A percentile compares a stretch with the other conserved stretches of the same genome.
Evolutionary conservation across 2,329 filamentous ascomycete genomes (phyloP).

Genomic region (Paecilomyces sp.): DNA sequence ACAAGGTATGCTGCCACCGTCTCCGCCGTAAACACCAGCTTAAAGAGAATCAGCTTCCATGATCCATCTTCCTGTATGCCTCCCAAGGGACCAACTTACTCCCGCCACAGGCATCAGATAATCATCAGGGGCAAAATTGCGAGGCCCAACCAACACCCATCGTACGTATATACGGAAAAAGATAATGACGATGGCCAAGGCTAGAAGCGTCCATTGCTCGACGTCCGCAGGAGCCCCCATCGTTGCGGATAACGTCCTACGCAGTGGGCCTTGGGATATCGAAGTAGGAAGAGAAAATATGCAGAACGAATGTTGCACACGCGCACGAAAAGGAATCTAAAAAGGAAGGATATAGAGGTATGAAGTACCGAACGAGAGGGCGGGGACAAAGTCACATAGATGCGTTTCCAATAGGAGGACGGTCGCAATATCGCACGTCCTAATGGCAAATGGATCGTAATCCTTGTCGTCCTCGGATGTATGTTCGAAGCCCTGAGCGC

Average conservation of each 20-base stretch:
- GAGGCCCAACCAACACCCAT: constrained; percentile 36
- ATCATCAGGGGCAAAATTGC: constrained; percentile 46
- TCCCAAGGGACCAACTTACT: constrained; percentile 24
- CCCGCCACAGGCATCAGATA: constrained; percentile 48
- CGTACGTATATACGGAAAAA: constrained; percentile 43
- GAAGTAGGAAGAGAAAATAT: not conserved
- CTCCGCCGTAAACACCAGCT: constrained; percentile 44
- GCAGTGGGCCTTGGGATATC: not conserved
- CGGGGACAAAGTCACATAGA: not conserved
- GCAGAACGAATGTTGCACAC: not conserved
- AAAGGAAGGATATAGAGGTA: not conserved
- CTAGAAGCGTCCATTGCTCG: constrained; percentile 45
- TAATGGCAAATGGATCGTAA: not conserved
- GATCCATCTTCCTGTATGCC: not conserved
- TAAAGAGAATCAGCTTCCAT: not conserved
- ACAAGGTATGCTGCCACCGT: constrained; percentile 42
- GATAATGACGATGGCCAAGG: constrained; percentile 41
- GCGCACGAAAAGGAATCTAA: not conserved
- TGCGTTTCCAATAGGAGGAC: not conserved
- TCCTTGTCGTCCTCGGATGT: not conserved
- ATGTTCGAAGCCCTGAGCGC: not conserved
- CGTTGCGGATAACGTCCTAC: not conserved
- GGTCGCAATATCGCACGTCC: not conserved
- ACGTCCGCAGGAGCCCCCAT: constrained; percentile 7
- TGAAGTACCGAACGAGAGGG: not conserved